A percentile compares a stretch with the other conserved stretches of the same genome.
Conservation (phyloP, 106 monocot genomes). For the Dendrobium huoshanense region DNA sequence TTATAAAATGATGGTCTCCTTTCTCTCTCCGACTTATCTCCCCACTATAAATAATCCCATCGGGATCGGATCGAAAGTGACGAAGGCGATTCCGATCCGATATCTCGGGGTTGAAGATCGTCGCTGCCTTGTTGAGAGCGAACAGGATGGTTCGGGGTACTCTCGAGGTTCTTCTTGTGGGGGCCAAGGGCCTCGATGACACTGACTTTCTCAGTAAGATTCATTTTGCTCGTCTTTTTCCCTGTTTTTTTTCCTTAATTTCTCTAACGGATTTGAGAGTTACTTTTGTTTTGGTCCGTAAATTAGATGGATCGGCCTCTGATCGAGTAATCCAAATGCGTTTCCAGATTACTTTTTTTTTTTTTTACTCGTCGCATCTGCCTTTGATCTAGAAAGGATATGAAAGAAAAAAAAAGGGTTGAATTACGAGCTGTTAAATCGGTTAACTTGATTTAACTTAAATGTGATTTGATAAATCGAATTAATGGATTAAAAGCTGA, state of each 20-base stretch:
- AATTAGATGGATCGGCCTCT: not conserved
- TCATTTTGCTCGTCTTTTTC: not conserved
- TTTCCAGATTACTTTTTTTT: not conserved
- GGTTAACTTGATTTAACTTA: no score
- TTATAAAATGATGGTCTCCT: no score
- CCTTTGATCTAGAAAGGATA: not conserved
- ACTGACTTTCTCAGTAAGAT: conserved; percentile 39
- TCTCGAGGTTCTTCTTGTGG: conserved; percentile 57
- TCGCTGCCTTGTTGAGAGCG: not conserved
- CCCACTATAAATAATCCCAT: no score
- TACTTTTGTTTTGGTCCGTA: not conserved
- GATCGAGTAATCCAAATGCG: not conserved
- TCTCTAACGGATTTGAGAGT: not conserved
- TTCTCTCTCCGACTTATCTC: no score
- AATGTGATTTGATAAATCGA: not conserved
- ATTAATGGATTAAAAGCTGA: not conserved
- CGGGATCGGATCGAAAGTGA: no score
- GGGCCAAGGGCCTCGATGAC: conserved; percentile 65
- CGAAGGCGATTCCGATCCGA: no score
- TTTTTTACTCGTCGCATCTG: not conserved
- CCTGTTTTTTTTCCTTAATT: not conserved
- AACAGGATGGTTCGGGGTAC: conserved; percentile 42
- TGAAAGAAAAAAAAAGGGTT: not conserved
- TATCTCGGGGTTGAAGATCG: not conserved
- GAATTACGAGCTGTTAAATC: not conserved